phyloP scores from a whole-genome alignment of 495 filamentous ascomycete species.

The Evernia prunastri region DNA sequence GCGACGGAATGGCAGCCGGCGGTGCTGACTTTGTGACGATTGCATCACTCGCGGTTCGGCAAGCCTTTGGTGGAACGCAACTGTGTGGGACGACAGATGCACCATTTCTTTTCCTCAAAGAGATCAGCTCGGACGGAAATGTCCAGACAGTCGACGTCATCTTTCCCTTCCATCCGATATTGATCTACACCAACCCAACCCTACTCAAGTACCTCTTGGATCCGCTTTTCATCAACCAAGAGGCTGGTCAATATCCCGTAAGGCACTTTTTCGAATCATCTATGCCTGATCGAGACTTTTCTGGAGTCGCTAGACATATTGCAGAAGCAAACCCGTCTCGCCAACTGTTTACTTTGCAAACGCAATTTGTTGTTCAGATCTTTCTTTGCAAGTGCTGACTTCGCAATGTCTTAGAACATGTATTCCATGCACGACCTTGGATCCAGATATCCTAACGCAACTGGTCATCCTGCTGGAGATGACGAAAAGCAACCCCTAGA shows the following conservation, averaged over 20 bases:
- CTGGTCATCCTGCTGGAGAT: constrained; percentile 70
- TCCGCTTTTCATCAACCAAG: constrained; percentile 78
- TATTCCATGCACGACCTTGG: constrained; percentile 78
- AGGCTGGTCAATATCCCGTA: constrained; percentile 79
- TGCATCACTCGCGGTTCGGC: constrained; percentile 71
- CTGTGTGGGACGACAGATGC: constrained; percentile 70
- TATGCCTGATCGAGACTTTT: too few relatives aligned
- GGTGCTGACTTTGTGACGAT: constrained; percentile 69
- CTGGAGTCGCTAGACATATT: too few relatives aligned
- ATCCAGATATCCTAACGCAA: constrained; percentile 77
- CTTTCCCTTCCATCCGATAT: constrained; percentile 84
- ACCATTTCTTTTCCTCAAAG: constrained; percentile 81
- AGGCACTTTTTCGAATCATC: too few relatives aligned
- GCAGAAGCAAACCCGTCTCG: too few relatives aligned
- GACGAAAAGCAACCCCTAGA: constrained; percentile 93
- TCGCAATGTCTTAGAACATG: too few relatives aligned
- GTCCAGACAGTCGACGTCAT: constrained; percentile 92
- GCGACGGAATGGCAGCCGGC: constrained; percentile 43
- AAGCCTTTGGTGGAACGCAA: constrained; percentile 75
- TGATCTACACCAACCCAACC: constrained; percentile 79
- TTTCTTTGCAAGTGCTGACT: too few relatives aligned
- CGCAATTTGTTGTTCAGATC: too few relatives aligned
- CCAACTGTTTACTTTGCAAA: too few relatives aligned
- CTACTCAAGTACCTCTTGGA: constrained; percentile 76
- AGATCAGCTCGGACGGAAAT: constrained; percentile 89